Conservation (phyloP, 164 flowering plant genomes). For the Cinnamomum chago region DNA sequence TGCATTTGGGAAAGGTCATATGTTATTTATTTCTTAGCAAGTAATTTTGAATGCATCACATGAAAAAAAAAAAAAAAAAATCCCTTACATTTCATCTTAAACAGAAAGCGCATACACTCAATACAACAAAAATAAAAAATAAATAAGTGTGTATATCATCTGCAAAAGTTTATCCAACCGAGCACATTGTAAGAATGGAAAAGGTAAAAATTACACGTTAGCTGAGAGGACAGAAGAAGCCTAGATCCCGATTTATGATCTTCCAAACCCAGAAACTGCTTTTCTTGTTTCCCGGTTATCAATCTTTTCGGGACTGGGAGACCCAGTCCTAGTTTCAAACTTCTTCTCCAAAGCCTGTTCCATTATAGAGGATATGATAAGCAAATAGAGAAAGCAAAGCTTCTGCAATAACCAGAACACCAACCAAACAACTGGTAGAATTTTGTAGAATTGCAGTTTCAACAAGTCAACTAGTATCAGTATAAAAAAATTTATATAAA, state of each 20-base stretch:
- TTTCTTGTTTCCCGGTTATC: constrained; percentile 38
- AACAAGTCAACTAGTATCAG: not conserved
- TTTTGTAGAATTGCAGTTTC: not conserved
- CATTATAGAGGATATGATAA: constrained; percentile 5
- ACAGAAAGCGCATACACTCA: not conserved
- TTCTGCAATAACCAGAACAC: not conserved
- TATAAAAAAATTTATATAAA: not conserved
- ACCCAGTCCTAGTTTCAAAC: constrained; percentile 69
- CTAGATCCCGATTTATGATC: constrained; percentile 24
- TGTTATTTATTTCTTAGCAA: constrained; percentile 6
- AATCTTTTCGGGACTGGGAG: constrained; percentile 77
- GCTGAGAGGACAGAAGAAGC: constrained; percentile 10
- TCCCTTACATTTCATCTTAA: constrained; percentile 7
- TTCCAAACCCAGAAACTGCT: constrained; percentile 71
- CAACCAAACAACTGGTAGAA: not conserved
- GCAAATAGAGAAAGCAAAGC: not conserved
- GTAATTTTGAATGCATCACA: too few species aligned
- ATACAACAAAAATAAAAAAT: not conserved
- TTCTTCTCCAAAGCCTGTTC: constrained; percentile 83
- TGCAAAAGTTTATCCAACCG: not conserved
- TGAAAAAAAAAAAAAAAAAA: not conserved
- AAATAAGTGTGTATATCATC: not conserved
- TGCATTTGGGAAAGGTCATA: constrained; percentile 4
- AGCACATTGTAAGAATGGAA: constrained; percentile 3
- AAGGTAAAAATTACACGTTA: not conserved